Conservation (phyloP, 164 flowering plant genomes). For the Buxus sempervirens region DNA sequence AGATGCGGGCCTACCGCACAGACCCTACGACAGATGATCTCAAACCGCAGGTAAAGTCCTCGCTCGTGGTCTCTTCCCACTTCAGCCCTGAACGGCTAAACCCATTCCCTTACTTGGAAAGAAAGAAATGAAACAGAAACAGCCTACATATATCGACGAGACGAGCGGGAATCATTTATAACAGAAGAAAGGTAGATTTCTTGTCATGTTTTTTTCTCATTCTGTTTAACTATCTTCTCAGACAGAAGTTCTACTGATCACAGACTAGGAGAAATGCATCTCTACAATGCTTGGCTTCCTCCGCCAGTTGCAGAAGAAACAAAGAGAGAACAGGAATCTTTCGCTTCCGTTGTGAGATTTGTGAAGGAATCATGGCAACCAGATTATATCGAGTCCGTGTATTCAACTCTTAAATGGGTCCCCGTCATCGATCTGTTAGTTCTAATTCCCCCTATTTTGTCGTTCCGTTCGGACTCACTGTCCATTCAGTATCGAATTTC, state of each 20-base stretch:
- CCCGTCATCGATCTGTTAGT: constrained; percentile 85
- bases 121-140: no score
- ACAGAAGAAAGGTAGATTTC: no score
- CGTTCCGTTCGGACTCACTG: constrained; percentile 2
- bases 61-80: no score
- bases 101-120: no score
- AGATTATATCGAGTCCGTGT: constrained; percentile 75
- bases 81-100: no score
- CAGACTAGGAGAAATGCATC: constrained; percentile 64
- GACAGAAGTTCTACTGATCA: neutral
- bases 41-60: no score
- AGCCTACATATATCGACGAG: no score
- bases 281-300: constrained; percentile 97
- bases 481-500: neutral
- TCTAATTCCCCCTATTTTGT: neutral
- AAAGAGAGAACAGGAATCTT: constrained; percentile 67
- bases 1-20: no score
- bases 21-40: no score
- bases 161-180: neutral
- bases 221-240: neutral
- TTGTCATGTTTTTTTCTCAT: no score
- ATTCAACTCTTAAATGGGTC: constrained; percentile 80
- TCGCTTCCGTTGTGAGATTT: constrained; percentile 51
- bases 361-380: constrained; percentile 48
- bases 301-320: constrained; percentile 85